Evolutionary conservation across 352 stramenopile genomes (phyloP).

Genomic region (Globisporangium barbulae): DNA sequence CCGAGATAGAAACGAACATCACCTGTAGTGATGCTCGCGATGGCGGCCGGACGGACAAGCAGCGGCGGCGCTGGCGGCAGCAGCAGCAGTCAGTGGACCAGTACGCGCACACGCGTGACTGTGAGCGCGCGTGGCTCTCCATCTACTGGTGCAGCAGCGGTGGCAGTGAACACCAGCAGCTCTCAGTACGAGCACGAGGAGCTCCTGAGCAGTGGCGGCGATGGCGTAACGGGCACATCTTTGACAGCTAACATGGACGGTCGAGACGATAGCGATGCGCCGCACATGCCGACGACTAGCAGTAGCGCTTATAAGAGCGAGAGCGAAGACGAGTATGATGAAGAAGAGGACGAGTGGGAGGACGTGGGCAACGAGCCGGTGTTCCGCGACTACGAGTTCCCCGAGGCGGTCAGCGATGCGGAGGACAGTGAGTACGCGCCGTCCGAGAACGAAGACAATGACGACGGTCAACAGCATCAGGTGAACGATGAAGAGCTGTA

Average conservation of each 20-base stretch:
- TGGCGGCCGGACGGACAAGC: constrained; percentile 8
- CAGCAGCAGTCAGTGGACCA: neutral
- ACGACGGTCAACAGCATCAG: neutral
- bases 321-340: constrained; percentile 4
- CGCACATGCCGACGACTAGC: neutral
- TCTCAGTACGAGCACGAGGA: neutral
- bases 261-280: neutral
- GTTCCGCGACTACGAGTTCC: constrained; percentile 15
- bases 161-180: neutral
- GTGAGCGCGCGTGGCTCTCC: neutral
- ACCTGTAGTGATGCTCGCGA: constrained; percentile 4
- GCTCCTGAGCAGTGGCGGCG: neutral
- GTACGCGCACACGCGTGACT: constrained; percentile 1
- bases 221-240: constrained; percentile 2
- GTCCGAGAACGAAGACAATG: neutral
- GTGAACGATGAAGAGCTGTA: constrained; percentile 4
- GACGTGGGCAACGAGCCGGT: constrained; percentile 7
- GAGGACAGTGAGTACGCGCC: constrained; percentile 20
- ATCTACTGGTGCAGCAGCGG: neutral
- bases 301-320: neutral
- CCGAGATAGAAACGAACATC: constrained; percentile 4
- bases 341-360: constrained; percentile 15
- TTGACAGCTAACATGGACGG: neutral
- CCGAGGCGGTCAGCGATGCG: neutral
- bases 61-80: neutral